These are phyloP conservation scores for Talaromyces islandicus DNA, from an alignment of 2,329 filamentous ascomycete genomes.

Conservation along the genomic window DNA sequence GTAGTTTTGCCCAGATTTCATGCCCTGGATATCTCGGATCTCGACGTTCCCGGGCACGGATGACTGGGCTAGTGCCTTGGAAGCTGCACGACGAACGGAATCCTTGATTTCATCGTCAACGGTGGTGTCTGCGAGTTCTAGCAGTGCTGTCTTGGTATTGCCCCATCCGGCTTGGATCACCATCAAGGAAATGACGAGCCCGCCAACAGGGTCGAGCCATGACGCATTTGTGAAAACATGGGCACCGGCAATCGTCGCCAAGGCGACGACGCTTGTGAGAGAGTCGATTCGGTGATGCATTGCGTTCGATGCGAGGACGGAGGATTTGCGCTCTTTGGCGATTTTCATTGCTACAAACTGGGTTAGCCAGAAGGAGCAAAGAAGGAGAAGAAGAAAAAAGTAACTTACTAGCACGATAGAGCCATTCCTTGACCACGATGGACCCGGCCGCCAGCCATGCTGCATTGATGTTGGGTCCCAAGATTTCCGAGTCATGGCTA, in stretches of 20 bases:
- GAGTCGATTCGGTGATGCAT: conserved; percentile 96
- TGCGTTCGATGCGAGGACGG: conserved; percentile 91
- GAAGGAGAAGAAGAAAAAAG: not conserved
- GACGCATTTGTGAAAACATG: conserved; percentile 79
- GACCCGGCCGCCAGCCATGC: conserved; percentile 90
- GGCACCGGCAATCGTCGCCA: conserved; percentile 81
- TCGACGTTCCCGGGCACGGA: conserved; percentile 56
- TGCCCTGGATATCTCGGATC: conserved; percentile 72
- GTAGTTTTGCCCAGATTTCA: conserved; percentile 97
- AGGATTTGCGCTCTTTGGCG: conserved; percentile 87
- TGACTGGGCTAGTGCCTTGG: conserved; percentile 53
- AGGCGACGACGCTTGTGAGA: conserved; percentile 86
- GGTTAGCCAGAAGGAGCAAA: conserved; percentile 8
- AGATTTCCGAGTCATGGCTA: conserved; percentile 43
- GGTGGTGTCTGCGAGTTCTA: conserved; percentile 85
- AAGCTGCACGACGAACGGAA: conserved; percentile 62
- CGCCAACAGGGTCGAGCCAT: conserved; percentile 92
- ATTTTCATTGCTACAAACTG: conserved; percentile 75
- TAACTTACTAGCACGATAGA: conserved; percentile 86
- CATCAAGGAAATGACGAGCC: conserved; percentile 85
- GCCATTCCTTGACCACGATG: conserved; percentile 90
- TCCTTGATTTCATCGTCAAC: conserved; percentile 78
- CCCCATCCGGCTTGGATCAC: conserved; percentile 84
- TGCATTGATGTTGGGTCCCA: conserved; percentile 80
- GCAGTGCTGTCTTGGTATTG: conserved; percentile 75